phyloP scores from a whole-genome alignment of 1,284 basidiomycete genomes.

The Ustilago loliicola region DNA sequence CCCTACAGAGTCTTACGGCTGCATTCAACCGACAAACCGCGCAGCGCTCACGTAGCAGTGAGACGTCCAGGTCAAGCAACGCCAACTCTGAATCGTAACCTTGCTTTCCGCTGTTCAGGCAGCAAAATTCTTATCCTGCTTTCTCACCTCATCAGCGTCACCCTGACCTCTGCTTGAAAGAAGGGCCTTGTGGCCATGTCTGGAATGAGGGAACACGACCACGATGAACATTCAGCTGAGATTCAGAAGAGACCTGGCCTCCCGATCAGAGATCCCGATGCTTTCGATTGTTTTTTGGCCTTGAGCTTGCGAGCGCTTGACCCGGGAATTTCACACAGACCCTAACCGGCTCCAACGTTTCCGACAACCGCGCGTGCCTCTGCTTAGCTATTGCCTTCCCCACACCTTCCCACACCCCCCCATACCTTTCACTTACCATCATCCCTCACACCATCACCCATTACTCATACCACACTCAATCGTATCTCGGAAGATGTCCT shows the following conservation, averaged over 20 bases:
- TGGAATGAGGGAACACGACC: not conserved
- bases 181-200: not conserved
- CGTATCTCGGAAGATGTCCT: conserved; percentile 34
- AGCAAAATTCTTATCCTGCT: not conserved
- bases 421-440: not conserved
- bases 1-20: conserved; percentile 41
- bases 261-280: conserved; percentile 14
- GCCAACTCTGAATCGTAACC: not conserved
- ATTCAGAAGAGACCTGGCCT: not conserved
- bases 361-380: conserved; percentile 12
- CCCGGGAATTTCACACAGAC: conserved; percentile 12
- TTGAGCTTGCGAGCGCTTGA: not conserved
- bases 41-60: conserved; percentile 31
- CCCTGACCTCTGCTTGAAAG: not conserved
- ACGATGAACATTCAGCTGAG: not conserved
- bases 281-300: not conserved
- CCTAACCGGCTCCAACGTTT: conserved; percentile 16
- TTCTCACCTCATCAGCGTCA: not conserved
- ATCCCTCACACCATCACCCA: not conserved
- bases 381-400: not conserved
- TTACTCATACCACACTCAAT: not conserved
- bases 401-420: not conserved
- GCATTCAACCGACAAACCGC: conserved; percentile 48
- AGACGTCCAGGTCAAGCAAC: not conserved
- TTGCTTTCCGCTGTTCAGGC: not conserved